These are phyloP conservation scores for Lecanicillium sp. DNA, from an alignment of 2,329 filamentous ascomycete species.

Conservation along the genomic window DNA sequence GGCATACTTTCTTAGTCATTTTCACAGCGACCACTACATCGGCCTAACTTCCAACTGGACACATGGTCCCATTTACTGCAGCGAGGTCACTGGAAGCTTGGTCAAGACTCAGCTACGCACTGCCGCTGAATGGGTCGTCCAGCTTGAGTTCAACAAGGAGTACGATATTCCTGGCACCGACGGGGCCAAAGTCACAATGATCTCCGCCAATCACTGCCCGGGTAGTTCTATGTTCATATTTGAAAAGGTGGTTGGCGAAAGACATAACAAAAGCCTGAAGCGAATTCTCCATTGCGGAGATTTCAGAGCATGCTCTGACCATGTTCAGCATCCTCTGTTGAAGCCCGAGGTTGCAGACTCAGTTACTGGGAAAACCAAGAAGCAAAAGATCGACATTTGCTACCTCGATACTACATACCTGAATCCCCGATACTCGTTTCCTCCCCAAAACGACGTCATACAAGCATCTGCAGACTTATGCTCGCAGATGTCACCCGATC, in stretches of 20 bases:
- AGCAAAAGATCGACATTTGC: slow-evolving; percentile 90
- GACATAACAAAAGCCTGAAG: slow-evolving; percentile 56
- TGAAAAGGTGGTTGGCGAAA: slow-evolving; percentile 65
- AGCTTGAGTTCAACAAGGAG: slow-evolving; percentile 76
- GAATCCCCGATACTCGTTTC: slow-evolving; percentile 92
- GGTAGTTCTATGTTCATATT: slow-evolving; percentile 93
- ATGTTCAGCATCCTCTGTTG: slow-evolving; percentile 75
- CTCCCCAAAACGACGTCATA: slow-evolving; percentile 81
- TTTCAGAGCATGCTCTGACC: slow-evolving; percentile 82
- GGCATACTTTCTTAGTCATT: slow-evolving; percentile 95
- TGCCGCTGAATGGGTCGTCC: slow-evolving; percentile 76
- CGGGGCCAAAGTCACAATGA: slow-evolving; percentile 86
- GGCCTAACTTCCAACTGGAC: slow-evolving; percentile 83
- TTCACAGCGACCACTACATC: slow-evolving; percentile 96
- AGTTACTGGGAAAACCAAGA: slow-evolving; percentile 61
- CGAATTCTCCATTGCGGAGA: slow-evolving; percentile 93
- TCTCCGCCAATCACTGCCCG: slow-evolving; percentile 93
- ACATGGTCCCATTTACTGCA: slow-evolving; percentile 96
- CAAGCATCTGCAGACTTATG: slow-evolving; percentile 83
- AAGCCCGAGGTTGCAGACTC: slow-evolving; percentile 67
- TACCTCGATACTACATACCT: slow-evolving; percentile 97
- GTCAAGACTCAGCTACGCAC: slow-evolving; percentile 82
- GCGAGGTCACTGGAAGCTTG: slow-evolving; percentile 82
- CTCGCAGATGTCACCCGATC: slow-evolving; percentile 64
- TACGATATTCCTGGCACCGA: slow-evolving; percentile 75